A percentile compares a stretch with the other conserved stretches of the same genome.
These are phyloP conservation scores for Fusarium ambrosium DNA, from an alignment of 2,329 filamentous ascomycete species.

Conservation along the genomic window DNA sequence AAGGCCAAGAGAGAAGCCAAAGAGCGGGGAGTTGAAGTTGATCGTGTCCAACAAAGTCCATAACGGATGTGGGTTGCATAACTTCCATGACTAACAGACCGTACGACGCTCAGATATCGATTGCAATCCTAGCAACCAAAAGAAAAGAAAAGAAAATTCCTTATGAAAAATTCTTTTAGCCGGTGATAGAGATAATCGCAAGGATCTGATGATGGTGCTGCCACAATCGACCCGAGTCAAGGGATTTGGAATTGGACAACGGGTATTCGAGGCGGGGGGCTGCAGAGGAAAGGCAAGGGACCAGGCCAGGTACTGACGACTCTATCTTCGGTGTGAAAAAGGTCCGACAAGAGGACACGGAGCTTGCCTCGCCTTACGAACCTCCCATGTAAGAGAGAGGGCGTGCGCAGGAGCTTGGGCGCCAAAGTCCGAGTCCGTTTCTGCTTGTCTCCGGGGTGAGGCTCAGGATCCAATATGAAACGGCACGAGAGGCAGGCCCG, in stretches of 20 bases:
- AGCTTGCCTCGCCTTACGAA: slow-evolving; percentile 3
- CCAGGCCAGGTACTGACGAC: not conserved
- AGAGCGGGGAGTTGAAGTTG: not conserved
- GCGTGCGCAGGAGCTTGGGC: slow-evolving; percentile 3
- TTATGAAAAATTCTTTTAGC: slow-evolving; percentile 7
- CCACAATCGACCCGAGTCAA: slow-evolving; percentile 13
- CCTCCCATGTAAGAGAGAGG: slow-evolving; percentile 13
- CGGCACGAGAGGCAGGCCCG: slow-evolving; percentile 20
- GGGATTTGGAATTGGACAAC: slow-evolving; percentile 21
- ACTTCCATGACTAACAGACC: slow-evolving; percentile 8
- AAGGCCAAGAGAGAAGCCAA: not conserved
- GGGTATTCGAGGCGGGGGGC: slow-evolving; percentile 24
- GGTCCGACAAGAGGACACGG: not conserved
- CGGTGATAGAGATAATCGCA: slow-evolving; percentile 11
- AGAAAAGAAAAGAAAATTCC: not conserved
- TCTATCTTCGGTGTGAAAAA: slow-evolving; percentile 8
- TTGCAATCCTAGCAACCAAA: slow-evolving; percentile 3
- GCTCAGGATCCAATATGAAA: slow-evolving; percentile 18
- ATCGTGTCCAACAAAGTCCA: not conserved
- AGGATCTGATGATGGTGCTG: slow-evolving; percentile 25
- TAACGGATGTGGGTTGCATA: not conserved
- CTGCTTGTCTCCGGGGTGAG: slow-evolving; percentile 4
- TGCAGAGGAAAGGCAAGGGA: not conserved
- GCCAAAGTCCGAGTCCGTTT: not conserved
- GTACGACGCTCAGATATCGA: slow-evolving; percentile 7